Conservation (phyloP, 1,284 basidiomycete species). For the Ceratobasidium sp. region DNA sequence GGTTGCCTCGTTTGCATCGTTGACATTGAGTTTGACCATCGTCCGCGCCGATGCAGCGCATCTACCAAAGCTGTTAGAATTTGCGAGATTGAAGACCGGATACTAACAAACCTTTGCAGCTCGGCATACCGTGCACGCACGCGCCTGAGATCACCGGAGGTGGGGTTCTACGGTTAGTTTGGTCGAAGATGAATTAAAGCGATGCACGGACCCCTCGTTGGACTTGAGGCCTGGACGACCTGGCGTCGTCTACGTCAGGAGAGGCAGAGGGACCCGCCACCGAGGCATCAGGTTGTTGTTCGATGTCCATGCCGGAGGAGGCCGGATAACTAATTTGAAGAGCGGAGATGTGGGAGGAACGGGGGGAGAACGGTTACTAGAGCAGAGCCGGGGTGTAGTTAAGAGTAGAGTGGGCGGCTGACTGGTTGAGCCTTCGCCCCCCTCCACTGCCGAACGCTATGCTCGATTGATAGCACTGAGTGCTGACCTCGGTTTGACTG, state of each 20-base stretch:
- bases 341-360: conserved; percentile 32
- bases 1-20: conserved; percentile 76
- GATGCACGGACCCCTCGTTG: conserved; percentile 23
- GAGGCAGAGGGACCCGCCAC: conserved; percentile 34
- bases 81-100: conserved; percentile 41
- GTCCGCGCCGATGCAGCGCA: conserved; percentile 86
- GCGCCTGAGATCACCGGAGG: conserved; percentile 28
- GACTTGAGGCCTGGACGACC: conserved; percentile 35
- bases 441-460: conserved; percentile 23
- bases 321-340: conserved; percentile 37
- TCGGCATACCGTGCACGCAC: conserved; percentile 81
- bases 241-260: conserved; percentile 34
- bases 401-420: conserved; percentile 15
- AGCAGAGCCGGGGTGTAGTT: conserved; percentile 35
- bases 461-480: conserved; percentile 19
- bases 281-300: conserved; percentile 24
- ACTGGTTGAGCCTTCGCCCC: background rate
- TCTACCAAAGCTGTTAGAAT: conserved; percentile 55
- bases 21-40: conserved; percentile 77
- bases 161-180: conserved; percentile 31
- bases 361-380: conserved; percentile 35
- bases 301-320: conserved; percentile 28
- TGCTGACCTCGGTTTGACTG: conserved; percentile 31
- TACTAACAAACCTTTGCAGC: conserved; percentile 68
- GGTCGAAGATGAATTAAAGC: background rate